Evolutionary conservation across 2,329 filamentous ascomycete species (phyloP).

Genomic region (Trichoderma afroharzianum): DNA sequence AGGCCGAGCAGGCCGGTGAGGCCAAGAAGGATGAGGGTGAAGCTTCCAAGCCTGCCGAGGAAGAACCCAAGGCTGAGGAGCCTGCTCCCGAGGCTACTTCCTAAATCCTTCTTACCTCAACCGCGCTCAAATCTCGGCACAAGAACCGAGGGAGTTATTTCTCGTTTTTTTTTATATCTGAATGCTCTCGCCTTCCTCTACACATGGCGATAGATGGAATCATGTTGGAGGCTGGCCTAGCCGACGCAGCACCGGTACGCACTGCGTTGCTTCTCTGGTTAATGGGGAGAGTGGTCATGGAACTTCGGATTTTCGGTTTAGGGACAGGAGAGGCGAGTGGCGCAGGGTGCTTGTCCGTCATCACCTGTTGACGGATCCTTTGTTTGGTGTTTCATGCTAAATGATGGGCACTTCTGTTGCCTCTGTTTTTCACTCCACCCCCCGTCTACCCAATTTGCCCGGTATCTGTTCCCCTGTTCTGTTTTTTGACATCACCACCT

Average conservation of each 20-base stretch:
- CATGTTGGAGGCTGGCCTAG: slow-evolving; percentile 32
- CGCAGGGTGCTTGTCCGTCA: slow-evolving; percentile 11
- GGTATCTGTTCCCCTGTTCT: slow-evolving; percentile 15
- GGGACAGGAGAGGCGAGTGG: slow-evolving; percentile 15
- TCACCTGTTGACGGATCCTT: slow-evolving; percentile 9
- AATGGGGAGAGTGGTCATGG: slow-evolving; percentile 35
- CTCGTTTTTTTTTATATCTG: slow-evolving; percentile 27
- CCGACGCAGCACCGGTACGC: slow-evolving; percentile 34
- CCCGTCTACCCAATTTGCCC: slow-evolving; percentile 1
- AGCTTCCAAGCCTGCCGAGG: slow-evolving; percentile 38
- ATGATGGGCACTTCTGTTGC: slow-evolving; percentile 15
- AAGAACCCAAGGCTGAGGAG: slow-evolving; percentile 46
- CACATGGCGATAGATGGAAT: slow-evolving; percentile 25
- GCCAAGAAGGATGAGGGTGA: slow-evolving; percentile 55
- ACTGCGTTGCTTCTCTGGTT: slow-evolving; percentile 34
- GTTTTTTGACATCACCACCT: slow-evolving; percentile 15
- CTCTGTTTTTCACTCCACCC: background rate
- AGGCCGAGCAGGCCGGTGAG: slow-evolving; percentile 63
- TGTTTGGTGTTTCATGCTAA: slow-evolving; percentile 26
- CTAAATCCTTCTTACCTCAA: slow-evolving; percentile 43
- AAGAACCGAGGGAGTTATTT: slow-evolving; percentile 34
- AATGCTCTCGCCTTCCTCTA: slow-evolving; percentile 21
- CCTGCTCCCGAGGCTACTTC: slow-evolving; percentile 47
- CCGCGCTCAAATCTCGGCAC: slow-evolving; percentile 36
- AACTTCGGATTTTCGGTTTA: slow-evolving; percentile 29